A percentile compares a stretch with the other conserved stretches of the same genome.
Evolutionary conservation across 1,139 yeast species (phyloP).

Genomic region (Diutina scorzettiae): DNA sequence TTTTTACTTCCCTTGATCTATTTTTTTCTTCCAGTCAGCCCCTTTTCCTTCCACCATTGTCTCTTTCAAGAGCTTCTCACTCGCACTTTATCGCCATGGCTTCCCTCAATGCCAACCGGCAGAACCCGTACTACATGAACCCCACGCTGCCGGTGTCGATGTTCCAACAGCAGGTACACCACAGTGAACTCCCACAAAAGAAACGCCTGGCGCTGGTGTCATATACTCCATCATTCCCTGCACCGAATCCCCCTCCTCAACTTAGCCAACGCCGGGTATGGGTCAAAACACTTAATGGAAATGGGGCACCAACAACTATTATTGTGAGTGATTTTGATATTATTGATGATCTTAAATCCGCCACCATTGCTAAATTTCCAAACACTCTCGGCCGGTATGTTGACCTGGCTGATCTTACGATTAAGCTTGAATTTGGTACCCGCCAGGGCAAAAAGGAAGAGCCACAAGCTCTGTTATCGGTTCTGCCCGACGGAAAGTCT

Average conservation of each 20-base stretch:
- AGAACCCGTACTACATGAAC: slow-evolving; percentile 3
- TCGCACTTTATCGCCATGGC: too few relatives aligned
- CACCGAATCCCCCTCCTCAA: neutral
- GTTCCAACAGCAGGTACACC: neutral
- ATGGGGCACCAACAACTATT: slow-evolving; percentile 58
- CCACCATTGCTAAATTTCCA: slow-evolving; percentile 53
- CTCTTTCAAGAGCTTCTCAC: too few relatives aligned
- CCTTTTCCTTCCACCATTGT: too few relatives aligned
- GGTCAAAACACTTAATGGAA: slow-evolving; percentile 46
- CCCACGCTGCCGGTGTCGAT: slow-evolving; percentile 4
- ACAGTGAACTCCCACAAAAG: neutral
- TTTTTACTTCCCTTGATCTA: too few relatives aligned
- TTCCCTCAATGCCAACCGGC: too few relatives aligned
- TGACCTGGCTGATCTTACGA: slow-evolving; percentile 60
- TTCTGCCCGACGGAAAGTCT: slow-evolving; percentile 1
- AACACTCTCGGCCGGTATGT: slow-evolving; percentile 46
- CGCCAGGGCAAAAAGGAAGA: neutral
- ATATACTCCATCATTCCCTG: neutral
- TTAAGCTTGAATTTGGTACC: neutral
- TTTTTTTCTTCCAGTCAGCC: too few relatives aligned
- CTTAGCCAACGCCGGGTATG: slow-evolving; percentile 33
- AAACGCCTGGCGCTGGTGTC: neutral
- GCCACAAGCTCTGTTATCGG: neutral
- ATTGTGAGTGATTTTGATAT: slow-evolving; percentile 42
- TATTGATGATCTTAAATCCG: slow-evolving; percentile 62